Percentiles rank a stretch among this genome's conserved stretches.
phyloP scores from a whole-genome alignment of 2,329 filamentous ascomycete genomes.

The Knufia fluminis region DNA sequence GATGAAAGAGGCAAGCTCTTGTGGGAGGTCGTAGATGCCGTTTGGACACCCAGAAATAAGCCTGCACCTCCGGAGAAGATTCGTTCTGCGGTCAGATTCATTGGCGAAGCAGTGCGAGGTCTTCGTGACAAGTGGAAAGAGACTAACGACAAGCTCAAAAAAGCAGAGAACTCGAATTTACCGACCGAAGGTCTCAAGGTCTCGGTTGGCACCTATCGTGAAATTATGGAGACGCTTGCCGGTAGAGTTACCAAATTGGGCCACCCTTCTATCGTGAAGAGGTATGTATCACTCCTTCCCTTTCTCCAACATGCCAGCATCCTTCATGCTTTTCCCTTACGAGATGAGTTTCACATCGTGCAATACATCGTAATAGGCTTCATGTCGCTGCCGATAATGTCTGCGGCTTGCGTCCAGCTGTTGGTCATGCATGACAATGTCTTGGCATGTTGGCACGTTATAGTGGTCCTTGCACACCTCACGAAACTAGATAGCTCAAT shows the following conservation, averaged over 20 bases:
- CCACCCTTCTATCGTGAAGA: slow-evolving; percentile 39
- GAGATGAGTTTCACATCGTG: background rate
- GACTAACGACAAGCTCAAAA: slow-evolving; percentile 46
- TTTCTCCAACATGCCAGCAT: background rate
- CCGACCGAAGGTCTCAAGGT: slow-evolving; percentile 42
- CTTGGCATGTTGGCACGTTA: background rate
- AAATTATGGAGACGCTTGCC: slow-evolving; percentile 46
- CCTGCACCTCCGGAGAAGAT: slow-evolving; percentile 43
- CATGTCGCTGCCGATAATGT: background rate
- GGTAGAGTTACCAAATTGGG: slow-evolving; percentile 35
- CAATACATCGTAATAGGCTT: background rate
- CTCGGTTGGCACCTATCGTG: slow-evolving; percentile 49
- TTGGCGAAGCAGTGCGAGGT: slow-evolving; percentile 51
- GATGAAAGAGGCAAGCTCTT: slow-evolving; percentile 38
- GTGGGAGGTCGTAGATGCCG: slow-evolving; percentile 53
- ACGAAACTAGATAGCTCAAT: slow-evolving; percentile 7
- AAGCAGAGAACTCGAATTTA: slow-evolving; percentile 48
- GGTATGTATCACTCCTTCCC: slow-evolving; percentile 34
- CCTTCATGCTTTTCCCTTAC: background rate
- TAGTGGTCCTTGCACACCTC: background rate
- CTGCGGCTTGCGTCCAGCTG: background rate
- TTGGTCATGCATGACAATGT: background rate
- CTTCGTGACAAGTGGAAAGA: slow-evolving; percentile 55
- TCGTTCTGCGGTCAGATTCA: slow-evolving; percentile 45
- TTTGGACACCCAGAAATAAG: slow-evolving; percentile 50